These are phyloP conservation scores for Penicillium argentinense DNA, from an alignment of 495 filamentous ascomycete species.

Conservation along the genomic window DNA sequence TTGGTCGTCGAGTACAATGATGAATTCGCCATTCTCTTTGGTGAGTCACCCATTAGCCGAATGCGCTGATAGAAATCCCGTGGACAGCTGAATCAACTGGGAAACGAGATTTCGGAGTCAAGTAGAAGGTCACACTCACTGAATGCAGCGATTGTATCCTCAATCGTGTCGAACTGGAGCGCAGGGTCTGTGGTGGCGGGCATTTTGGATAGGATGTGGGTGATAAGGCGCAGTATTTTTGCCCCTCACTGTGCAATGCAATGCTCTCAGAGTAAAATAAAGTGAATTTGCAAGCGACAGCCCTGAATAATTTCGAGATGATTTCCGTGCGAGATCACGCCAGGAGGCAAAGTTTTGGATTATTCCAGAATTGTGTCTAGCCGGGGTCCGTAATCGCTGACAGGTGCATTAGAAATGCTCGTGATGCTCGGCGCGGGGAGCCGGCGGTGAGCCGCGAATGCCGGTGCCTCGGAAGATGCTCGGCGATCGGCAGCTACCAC, in stretches of 20 bases:
- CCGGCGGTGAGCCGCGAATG: conserved; percentile 17
- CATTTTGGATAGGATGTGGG: conserved; percentile 27
- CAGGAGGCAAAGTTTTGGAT: conserved; percentile 1
- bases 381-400: conserved; percentile 22
- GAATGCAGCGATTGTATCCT: conserved; percentile 80
- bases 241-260: conserved; percentile 28
- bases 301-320: no score
- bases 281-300: no score
- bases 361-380: conserved; percentile 13
- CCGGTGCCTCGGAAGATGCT: conserved; percentile 10
- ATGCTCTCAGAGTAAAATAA: no score
- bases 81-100: neutral
- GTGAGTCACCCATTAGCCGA: conserved; percentile 17
- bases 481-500: conserved; percentile 9
- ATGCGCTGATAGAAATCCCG: conserved; percentile 5
- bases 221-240: conserved; percentile 8
- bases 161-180: conserved; percentile 74
- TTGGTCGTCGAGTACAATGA: conserved; percentile 88
- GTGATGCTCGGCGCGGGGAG: conserved; percentile 28
- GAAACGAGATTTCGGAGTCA: neutral
- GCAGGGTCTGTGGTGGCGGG: conserved; percentile 34
- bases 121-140: conserved; percentile 52
- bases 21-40: conserved; percentile 84
- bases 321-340: neutral
- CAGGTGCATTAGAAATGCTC: conserved; percentile 30